Conservation (phyloP, 2,329 filamentous ascomycete genomes). For the Ilyonectria robusta region DNA sequence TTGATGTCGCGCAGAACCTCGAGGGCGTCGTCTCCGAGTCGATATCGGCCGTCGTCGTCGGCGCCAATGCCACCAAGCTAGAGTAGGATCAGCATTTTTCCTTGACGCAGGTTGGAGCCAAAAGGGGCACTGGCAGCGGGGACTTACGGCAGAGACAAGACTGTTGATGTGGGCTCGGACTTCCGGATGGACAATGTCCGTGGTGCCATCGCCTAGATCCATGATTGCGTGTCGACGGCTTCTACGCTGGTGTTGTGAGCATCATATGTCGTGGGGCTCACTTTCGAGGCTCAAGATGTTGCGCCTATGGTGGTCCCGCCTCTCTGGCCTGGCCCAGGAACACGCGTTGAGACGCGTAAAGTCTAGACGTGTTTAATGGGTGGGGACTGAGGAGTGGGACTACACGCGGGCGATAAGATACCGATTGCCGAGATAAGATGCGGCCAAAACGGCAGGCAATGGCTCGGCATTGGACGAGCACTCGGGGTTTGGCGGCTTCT, state of each 20-base stretch:
- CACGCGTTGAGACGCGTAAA: conserved; percentile 44
- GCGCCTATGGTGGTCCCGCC: conserved; percentile 29
- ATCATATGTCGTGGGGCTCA: conserved; percentile 41
- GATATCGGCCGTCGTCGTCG: conserved; percentile 85
- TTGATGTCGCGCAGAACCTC: conserved; percentile 94
- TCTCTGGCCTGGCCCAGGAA: background rate
- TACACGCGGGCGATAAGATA: conserved; percentile 32
- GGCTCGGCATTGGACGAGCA: conserved; percentile 38
- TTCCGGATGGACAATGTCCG: conserved; percentile 86
- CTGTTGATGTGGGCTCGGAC: conserved; percentile 94
- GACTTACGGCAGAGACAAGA: conserved; percentile 89
- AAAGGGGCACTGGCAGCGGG: conserved; percentile 12
- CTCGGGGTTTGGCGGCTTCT: conserved; percentile 26
- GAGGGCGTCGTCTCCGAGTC: conserved; percentile 92
- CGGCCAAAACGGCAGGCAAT: conserved; percentile 5
- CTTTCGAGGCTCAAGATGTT: conserved; percentile 28
- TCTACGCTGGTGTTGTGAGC: conserved; percentile 23
- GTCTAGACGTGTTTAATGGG: conserved; percentile 38
- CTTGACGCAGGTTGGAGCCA: background rate
- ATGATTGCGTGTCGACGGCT: conserved; percentile 55
- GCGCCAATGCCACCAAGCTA: conserved; percentile 88
- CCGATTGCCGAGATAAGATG: conserved; percentile 18
- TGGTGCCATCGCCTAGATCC: conserved; percentile 67
- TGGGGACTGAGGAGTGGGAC: background rate
- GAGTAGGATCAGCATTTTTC: conserved; percentile 34